Evolutionary conservation across 345 rosid species (phyloP).

Genomic region (Eutrema japonicum): DNA sequence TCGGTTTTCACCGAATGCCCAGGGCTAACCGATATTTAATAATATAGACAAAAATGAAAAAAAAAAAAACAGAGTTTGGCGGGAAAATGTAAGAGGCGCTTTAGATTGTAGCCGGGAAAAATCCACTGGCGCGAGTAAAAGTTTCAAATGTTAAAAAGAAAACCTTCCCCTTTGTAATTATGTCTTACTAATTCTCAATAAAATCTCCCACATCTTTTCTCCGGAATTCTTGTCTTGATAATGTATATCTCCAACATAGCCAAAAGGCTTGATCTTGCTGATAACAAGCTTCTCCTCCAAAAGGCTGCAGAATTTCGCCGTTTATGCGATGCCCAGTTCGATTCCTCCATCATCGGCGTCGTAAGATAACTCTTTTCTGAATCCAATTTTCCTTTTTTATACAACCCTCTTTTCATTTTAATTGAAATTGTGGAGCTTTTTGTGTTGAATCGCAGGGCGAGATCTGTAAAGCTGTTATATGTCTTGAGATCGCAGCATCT

Average conservation of each 20-base stretch:
- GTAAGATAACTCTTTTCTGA: conserved; percentile 45
- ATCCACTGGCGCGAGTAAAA: not conserved
- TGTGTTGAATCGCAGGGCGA: conserved; percentile 61
- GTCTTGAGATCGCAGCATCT: conserved; percentile 83
- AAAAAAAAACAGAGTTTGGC: not conserved
- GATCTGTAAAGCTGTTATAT: conserved; percentile 80
- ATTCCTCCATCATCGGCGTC: conserved; percentile 80
- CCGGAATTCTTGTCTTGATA: not conserved
- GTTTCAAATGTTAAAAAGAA: conserved; percentile 2
- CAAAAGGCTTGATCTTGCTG: conserved; percentile 62
- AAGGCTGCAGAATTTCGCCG: conserved; percentile 90
- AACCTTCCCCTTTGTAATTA: not conserved
- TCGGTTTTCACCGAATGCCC: no score
- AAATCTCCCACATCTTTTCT: not conserved
- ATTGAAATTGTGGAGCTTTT: not conserved
- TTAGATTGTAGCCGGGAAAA: not conserved
- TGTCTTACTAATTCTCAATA: not conserved
- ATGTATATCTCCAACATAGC: conserved; percentile 80
- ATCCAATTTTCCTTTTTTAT: no score
- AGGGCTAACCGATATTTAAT: no score
- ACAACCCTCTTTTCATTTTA: not conserved
- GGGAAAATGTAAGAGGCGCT: conserved; percentile 16
- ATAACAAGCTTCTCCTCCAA: conserved; percentile 59
- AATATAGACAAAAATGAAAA: no score
- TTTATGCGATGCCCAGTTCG: conserved; percentile 79